phyloP scores from a whole-genome alignment of 192 early-diverging fungal species.

The Tieghemiomyces parasiticus region DNA sequence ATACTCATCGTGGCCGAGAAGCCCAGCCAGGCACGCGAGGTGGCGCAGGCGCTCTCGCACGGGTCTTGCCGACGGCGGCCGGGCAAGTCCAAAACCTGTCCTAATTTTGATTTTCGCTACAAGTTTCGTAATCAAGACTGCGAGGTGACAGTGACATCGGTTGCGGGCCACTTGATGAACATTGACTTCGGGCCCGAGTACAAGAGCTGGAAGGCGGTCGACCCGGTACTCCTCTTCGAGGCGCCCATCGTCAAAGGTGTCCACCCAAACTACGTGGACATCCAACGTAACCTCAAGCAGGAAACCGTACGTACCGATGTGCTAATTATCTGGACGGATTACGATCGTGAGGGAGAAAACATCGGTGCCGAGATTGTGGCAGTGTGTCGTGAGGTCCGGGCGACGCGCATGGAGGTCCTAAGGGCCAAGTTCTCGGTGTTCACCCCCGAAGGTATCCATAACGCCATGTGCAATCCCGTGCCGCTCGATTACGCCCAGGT shows the following conservation, averaged over 20 bases:
- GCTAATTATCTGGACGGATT: slow-evolving; percentile 97
- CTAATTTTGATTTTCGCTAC: slow-evolving; percentile 70
- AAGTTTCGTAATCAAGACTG: slow-evolving; percentile 32
- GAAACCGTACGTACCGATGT: slow-evolving; percentile 43
- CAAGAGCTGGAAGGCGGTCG: slow-evolving; percentile 42
- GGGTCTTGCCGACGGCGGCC: slow-evolving; percentile 19
- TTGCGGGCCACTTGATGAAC: slow-evolving; percentile 60
- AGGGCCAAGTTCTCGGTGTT: slow-evolving; percentile 87
- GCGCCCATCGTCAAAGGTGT: slow-evolving; percentile 41
- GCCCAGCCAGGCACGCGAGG: slow-evolving; percentile 66
- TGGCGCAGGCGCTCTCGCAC: slow-evolving; percentile 61
- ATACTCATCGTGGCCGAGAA: slow-evolving; percentile 96
- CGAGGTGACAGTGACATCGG: slow-evolving; percentile 65
- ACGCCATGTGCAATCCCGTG: slow-evolving; percentile 55
- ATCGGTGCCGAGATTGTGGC: slow-evolving; percentile 75
- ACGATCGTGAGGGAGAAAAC: slow-evolving; percentile 90
- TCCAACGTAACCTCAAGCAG: slow-evolving; percentile 48
- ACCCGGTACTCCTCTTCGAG: slow-evolving; percentile 51
- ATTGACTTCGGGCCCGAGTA: slow-evolving; percentile 48
- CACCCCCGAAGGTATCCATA: slow-evolving; percentile 56
- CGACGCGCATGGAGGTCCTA: slow-evolving; percentile 45
- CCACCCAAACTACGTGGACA: slow-evolving; percentile 15
- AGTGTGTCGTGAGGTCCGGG: slow-evolving; percentile 48
- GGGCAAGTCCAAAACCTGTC: slow-evolving; percentile 40
- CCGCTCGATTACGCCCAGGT: slow-evolving; percentile 60